phyloP scores from a whole-genome alignment of 306 rosid genomes.

The Fragaria ananassa region DNA sequence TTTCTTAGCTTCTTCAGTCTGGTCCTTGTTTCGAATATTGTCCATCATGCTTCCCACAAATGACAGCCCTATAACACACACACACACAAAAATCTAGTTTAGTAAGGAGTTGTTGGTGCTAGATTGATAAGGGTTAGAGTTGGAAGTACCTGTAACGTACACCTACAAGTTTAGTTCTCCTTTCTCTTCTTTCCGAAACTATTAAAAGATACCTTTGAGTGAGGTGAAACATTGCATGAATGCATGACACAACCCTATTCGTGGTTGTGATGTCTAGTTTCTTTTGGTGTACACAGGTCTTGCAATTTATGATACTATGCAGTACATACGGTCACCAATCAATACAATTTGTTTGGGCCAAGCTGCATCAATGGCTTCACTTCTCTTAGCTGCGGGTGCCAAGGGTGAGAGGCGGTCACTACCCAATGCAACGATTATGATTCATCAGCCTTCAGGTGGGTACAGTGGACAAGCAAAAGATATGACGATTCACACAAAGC shows the following conservation, averaged over 20 bases:
- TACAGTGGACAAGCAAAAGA: conserved; percentile 96
- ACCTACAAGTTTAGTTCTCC: neutral
- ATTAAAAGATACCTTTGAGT: neutral
- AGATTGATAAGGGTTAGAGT: neutral
- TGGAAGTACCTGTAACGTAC: neutral
- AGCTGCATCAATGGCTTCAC: conserved; percentile 98
- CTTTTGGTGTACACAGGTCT: conserved; percentile 55
- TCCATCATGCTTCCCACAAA: neutral
- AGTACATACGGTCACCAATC: conserved; percentile 84
- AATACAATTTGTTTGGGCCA: conserved; percentile 87
- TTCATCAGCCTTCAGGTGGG: conserved; percentile 98
- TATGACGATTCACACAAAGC: conserved; percentile 84
- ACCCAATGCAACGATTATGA: conserved; percentile 85
- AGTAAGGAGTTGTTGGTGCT: neutral
- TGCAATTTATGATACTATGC: conserved; percentile 97
- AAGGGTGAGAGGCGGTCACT: conserved; percentile 92
- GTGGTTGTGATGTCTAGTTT: neutral
- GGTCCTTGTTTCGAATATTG: neutral
- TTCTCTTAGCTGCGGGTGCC: conserved; percentile 85
- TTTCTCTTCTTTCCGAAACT: neutral
- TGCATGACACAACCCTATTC: neutral
- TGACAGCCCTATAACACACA: neutral
- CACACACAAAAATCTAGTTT: neutral
- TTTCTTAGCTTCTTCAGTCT: neutral
- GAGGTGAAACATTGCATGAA: neutral